Evolutionary conservation across 192 early-diverging fungal genomes (phyloP).

Genomic region (Gorgonomyces haynaldii): DNA sequence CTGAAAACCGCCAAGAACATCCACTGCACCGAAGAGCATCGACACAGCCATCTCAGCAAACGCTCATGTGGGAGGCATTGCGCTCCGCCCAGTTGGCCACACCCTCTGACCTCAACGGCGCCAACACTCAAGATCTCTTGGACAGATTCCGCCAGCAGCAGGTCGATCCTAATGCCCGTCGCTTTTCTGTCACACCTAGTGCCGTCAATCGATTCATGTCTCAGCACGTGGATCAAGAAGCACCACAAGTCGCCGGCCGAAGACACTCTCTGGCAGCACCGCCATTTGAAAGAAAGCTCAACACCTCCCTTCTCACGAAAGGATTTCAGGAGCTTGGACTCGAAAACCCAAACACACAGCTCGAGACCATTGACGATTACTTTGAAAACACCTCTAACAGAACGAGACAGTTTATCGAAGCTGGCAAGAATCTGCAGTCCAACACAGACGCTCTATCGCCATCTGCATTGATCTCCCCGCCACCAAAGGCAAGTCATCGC

Average conservation of each 20-base stretch:
- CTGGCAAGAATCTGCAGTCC: slow-evolving; percentile 47
- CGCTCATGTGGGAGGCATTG: slow-evolving; percentile 33
- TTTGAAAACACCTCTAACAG: slow-evolving; percentile 55
- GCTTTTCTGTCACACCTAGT: slow-evolving; percentile 5
- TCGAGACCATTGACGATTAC: slow-evolving; percentile 51
- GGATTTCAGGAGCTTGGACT: slow-evolving; percentile 25
- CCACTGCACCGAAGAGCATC: slow-evolving; percentile 44
- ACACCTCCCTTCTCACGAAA: slow-evolving; percentile 17
- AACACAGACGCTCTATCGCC: slow-evolving; percentile 13
- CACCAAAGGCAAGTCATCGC: slow-evolving; percentile 29
- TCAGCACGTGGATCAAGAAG: slow-evolving; percentile 2
- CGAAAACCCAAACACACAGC: slow-evolving; percentile 18
- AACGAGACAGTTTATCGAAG: slow-evolving; percentile 44
- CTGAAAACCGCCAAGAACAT: slow-evolving; percentile 17
- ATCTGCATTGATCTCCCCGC: slow-evolving; percentile 9
- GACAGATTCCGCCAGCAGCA: slow-evolving; percentile 8
- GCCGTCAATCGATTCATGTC: slow-evolving; percentile 8
- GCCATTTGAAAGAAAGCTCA: slow-evolving; percentile 16
- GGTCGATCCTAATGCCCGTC: neutral
- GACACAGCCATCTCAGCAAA: slow-evolving; percentile 31
- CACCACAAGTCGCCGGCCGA: slow-evolving; percentile 17
- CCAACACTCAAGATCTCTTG: slow-evolving; percentile 9
- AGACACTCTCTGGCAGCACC: slow-evolving; percentile 42
- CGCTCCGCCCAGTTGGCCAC: slow-evolving; percentile 16
- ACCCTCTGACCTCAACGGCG: slow-evolving; percentile 12